These are phyloP conservation scores for Suillus placidus DNA, from an alignment of 768 basidiomycete species.

Conservation along the genomic window DNA sequence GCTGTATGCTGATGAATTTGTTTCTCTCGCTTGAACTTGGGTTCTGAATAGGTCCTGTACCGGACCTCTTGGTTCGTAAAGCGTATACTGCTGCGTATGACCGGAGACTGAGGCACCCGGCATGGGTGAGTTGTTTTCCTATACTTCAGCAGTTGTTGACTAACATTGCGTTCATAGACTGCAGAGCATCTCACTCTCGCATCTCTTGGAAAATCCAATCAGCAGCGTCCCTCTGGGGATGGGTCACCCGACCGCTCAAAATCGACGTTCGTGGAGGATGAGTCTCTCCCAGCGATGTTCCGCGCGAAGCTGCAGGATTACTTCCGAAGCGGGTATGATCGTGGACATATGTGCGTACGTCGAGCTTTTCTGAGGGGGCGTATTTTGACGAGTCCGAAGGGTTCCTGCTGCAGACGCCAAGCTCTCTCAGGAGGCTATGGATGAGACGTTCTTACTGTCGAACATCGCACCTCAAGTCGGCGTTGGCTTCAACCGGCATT, in stretches of 20 bases:
- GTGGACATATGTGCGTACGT: slow-evolving; percentile 87
- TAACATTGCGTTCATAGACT: slow-evolving; percentile 53
- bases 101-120: slow-evolving; percentile 83
- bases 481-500: slow-evolving; percentile 95
- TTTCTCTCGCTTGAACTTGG: slow-evolving; percentile 1
- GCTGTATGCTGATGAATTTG: slow-evolving; percentile 8
- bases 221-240: slow-evolving; percentile 35
- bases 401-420: slow-evolving; percentile 98
- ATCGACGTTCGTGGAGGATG: slow-evolving; percentile 85
- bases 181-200: slow-evolving; percentile 91
- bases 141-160: background rate
- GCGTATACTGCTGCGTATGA: slow-evolving; percentile 94
- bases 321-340: slow-evolving; percentile 90
- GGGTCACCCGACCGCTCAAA: slow-evolving; percentile 68
- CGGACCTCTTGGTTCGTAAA: slow-evolving; percentile 75
- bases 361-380: background rate
- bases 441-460: slow-evolving; percentile 92
- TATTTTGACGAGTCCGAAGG: slow-evolving; percentile 43
- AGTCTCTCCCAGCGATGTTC: slow-evolving; percentile 72
- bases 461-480: slow-evolving; percentile 99
- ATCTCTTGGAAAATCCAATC: slow-evolving; percentile 58
- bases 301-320: slow-evolving; percentile 87
- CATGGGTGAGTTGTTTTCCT: slow-evolving; percentile 67
- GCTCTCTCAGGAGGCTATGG: slow-evolving; percentile 87
- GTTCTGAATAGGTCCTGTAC: slow-evolving; percentile 69